Base-by-base conservation (phyloP, 2,329 filamentous ascomycete genomes). In the Clathrospora elynae region DNA sequence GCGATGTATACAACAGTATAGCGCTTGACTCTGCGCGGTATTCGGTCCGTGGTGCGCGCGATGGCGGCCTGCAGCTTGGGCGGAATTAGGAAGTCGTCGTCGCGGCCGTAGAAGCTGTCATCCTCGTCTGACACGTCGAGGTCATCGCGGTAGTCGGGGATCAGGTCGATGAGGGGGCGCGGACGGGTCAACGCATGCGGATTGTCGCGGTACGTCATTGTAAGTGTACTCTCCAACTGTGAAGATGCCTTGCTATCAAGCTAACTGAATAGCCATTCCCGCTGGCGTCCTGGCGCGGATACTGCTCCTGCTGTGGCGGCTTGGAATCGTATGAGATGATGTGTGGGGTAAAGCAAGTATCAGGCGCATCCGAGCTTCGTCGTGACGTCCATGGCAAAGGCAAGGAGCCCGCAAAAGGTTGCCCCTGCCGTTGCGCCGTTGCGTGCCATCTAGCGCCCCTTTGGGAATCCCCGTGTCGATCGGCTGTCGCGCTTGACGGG, bases 111-210 rank as follows among this genome's bases (percentile, higher is more conserved):
- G 57, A 67, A 68, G 26, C 56, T 55, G 18, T 68, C 63, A 49
- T 71, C 67, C 57, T 70, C 67, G 38, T 73, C 70, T 10, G 70
- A 66, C 32, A 71, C 68, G 48, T 70, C 67, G 44, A 68, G 50
- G 30, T 59, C 39, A 31, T 57, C 32, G 41, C 48, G 55, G 33
- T 60, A 40, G 42, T 59, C 45, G 22, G 62, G 59, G 24, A 65
- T 64, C 25, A 59, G 50, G 42, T 67, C 63, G 51, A 68, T 59
- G 53, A 67, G 61, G 16, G 57, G 57, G 7, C 44, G 51, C 23
- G 39, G 48, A 17, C 51, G 55, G 28, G 51, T 49, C 16, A 42
- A 40, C 42, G 50, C 48, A 28, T 48, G 40, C 31, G 44, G 40
- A 28, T 57, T 25, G 45, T 61, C 52, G 48, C 51, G 59, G 53